A percentile compares a stretch with the other conserved stretches of the same genome.
Evolutionary conservation across 2,329 filamentous ascomycete species (phyloP).

Genomic region (Exophiala mesophila): DNA sequence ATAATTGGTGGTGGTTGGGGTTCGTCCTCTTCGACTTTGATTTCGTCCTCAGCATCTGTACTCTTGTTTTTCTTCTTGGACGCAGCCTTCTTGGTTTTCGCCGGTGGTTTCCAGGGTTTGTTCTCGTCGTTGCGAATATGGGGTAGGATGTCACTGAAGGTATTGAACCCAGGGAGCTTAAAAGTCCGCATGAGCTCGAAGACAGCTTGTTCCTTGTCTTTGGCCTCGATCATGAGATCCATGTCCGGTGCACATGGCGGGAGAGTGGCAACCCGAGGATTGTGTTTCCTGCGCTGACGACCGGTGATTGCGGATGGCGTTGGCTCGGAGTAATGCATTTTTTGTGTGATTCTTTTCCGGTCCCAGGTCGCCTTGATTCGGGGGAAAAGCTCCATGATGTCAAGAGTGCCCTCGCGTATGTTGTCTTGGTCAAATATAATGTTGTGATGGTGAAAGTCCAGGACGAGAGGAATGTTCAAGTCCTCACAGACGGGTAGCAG

Average conservation of each 20-base stretch:
- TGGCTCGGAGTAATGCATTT: conserved; percentile 95
- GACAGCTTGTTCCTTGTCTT: conserved; percentile 95
- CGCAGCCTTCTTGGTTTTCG: conserved; percentile 36
- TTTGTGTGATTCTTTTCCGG: conserved; percentile 77
- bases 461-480: conserved; percentile 84
- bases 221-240: conserved; percentile 99
- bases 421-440: conserved; percentile 73
- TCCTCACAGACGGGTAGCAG: conserved; percentile 86
- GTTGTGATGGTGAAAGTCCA: conserved; percentile 95
- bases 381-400: conserved; percentile 69
- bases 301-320: conserved; percentile 70
- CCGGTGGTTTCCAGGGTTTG: conserved; percentile 48
- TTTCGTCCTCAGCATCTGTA: conserved; percentile 35
- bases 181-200: conserved; percentile 90
- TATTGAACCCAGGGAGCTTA: conserved; percentile 73
- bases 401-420: conserved; percentile 76
- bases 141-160: conserved; percentile 71
- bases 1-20: conserved; percentile 46
- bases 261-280: conserved; percentile 68
- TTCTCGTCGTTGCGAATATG: conserved; percentile 74
- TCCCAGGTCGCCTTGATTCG: conserved; percentile 81
- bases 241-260: conserved; percentile 78
- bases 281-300: conserved; percentile 78
- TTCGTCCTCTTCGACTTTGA: conserved; percentile 38
- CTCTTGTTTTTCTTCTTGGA: conserved; percentile 40